phyloP scores from a whole-genome alignment of 2,329 filamentous ascomycete genomes.

The Harringtonia lauricola region DNA sequence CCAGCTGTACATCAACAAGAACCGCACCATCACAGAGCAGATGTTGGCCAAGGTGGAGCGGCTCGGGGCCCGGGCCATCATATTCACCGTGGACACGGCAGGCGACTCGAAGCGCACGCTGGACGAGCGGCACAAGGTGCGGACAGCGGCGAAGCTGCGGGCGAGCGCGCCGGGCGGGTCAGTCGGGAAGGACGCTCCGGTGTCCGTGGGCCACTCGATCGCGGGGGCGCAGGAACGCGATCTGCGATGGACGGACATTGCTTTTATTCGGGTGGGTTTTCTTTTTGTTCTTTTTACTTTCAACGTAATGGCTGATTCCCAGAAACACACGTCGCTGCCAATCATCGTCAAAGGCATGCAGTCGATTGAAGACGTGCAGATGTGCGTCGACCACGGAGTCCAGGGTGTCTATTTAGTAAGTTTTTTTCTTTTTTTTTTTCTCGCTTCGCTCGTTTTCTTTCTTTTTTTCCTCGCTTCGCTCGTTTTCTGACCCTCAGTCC shows the following conservation, averaged over 20 bases:
- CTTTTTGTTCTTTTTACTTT: too few species aligned
- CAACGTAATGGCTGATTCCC: too few species aligned
- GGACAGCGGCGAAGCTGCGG: not conserved
- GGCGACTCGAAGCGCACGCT: conserved; percentile 26
- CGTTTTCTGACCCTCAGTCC: not conserved
- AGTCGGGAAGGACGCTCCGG: not conserved
- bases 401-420: conserved; percentile 42
- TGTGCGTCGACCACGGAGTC: conserved; percentile 40
- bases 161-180: not conserved
- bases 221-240: conserved; percentile 33
- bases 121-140: conserved; percentile 9
- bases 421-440: conserved; percentile 25
- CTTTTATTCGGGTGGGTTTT: conserved; percentile 40
- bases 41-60: conserved; percentile 7
- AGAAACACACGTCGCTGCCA: conserved; percentile 29
- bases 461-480: not conserved
- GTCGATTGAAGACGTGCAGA: conserved; percentile 39
- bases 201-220: conserved; percentile 18
- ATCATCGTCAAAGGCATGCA: conserved; percentile 51
- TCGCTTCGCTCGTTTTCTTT: not conserved
- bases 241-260: conserved; percentile 44
- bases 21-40: not conserved
- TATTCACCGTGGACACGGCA: conserved; percentile 32
- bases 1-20: conserved; percentile 6
- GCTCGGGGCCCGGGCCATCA: conserved; percentile 15